Evolutionary conservation across 352 stramenopile species (phyloP).

Genomic region (Phytophthora sp.): DNA sequence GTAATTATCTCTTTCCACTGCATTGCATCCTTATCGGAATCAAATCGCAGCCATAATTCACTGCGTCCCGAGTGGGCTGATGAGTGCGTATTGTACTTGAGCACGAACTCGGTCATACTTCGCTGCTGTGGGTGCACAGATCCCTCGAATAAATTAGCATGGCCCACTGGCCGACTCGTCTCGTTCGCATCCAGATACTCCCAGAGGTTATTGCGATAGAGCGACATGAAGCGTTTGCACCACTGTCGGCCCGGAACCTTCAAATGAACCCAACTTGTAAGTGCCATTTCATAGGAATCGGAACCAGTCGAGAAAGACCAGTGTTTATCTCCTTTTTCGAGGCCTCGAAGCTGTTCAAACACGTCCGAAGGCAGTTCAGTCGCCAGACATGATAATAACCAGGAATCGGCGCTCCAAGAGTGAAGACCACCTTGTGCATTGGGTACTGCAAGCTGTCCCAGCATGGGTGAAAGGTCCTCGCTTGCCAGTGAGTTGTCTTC

Average conservation of each 20-base stretch:
- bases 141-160: constrained; percentile 79
- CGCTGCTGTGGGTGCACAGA: constrained; percentile 59
- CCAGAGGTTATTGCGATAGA: constrained; percentile 79
- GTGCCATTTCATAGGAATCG: constrained; percentile 30
- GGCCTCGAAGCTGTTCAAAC: constrained; percentile 52
- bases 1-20: constrained; percentile 1
- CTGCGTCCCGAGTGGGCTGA: constrained; percentile 51
- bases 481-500: constrained; percentile 58
- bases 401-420: constrained; percentile 65
- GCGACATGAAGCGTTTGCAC: constrained; percentile 69
- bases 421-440: constrained; percentile 25
- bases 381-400: constrained; percentile 69
- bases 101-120: constrained; percentile 56
- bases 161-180: constrained; percentile 65
- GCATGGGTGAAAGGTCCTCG: constrained; percentile 45
- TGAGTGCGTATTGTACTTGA: constrained; percentile 65
- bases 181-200: constrained; percentile 77
- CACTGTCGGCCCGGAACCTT: constrained; percentile 72
- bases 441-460: constrained; percentile 42
- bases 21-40: constrained; percentile 46
- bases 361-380: constrained; percentile 69
- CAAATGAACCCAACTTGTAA: constrained; percentile 60
- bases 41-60: constrained; percentile 74
- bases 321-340: constrained; percentile 35
- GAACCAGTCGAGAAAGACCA: constrained; percentile 19